These are phyloP conservation scores for Penicillium sp. DNA, from an alignment of 2,329 filamentous ascomycete species.

Conservation along the genomic window DNA sequence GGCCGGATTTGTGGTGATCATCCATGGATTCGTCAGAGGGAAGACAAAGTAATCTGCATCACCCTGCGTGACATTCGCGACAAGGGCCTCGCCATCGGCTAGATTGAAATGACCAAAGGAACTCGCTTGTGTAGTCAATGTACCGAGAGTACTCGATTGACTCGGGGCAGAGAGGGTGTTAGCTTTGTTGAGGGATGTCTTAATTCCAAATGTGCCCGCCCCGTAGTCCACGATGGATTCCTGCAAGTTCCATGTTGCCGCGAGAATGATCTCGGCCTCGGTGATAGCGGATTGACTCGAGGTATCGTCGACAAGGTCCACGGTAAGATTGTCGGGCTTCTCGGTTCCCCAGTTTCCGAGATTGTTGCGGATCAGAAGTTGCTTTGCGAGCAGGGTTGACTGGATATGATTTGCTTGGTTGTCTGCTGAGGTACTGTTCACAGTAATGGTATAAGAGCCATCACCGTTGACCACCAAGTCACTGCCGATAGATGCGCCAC, in stretches of 20 bases:
- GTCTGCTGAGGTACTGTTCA: conserved; percentile 16
- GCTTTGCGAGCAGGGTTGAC: conserved; percentile 5
- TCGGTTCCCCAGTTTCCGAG: conserved; percentile 20
- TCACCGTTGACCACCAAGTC: conserved; percentile 19
- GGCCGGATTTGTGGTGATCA: conserved; percentile 13
- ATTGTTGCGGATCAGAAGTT: conserved; percentile 22
- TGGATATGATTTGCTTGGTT: conserved; percentile 18
- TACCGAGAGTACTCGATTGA: conserved; percentile 22
- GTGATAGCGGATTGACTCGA: conserved; percentile 3
- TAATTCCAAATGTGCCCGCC: conserved; percentile 16
- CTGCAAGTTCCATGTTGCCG: conserved; percentile 15
- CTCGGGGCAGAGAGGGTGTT: conserved; percentile 18
- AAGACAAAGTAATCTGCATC: conserved; percentile 21
- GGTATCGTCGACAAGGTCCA: conserved; percentile 14
- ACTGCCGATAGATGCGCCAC: conserved; percentile 14
- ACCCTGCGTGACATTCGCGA: conserved; percentile 17
- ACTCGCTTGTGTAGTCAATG: conserved; percentile 19
- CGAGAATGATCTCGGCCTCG: conserved; percentile 8
- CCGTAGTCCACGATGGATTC: conserved; percentile 23
- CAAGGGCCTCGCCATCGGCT: conserved; percentile 14
- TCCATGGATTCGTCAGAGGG: conserved; percentile 19
- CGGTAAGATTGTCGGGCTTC: conserved; percentile 21
- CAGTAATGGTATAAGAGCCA: conserved; percentile 21
- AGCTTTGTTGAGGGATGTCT: conserved; percentile 14
- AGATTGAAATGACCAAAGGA: conserved; percentile 23